These are phyloP conservation scores for Chenopodium album DNA, from an alignment of 148 eudicot species.

Conservation along the genomic window DNA sequence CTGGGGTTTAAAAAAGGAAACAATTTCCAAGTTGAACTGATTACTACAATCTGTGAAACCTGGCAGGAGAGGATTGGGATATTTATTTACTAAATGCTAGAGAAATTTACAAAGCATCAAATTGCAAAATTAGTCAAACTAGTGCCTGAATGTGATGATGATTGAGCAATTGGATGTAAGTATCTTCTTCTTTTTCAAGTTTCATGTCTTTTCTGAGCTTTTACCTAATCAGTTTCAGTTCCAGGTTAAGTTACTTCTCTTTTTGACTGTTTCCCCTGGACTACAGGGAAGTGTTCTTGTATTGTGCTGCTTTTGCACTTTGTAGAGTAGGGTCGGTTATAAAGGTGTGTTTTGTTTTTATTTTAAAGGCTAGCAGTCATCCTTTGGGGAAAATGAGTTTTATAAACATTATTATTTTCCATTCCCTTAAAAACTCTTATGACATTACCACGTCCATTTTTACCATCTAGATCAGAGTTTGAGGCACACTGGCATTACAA, in stretches of 20 bases:
- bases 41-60: background rate
- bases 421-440: too few relatives aligned
- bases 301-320: too few relatives aligned
- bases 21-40: background rate
- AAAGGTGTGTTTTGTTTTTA: too few relatives aligned
- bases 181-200: background rate
- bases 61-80: background rate
- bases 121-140: too few relatives aligned
- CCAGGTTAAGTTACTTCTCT: background rate
- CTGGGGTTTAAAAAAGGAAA: background rate
- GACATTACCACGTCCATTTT: too few relatives aligned
- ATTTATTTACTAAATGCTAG: background rate
- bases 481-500: background rate
- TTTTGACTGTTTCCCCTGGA: background rate
- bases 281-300: background rate
- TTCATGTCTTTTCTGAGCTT: background rate
- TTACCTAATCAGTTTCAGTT: background rate
- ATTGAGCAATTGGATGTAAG: too few relatives aligned
- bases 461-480: background rate
- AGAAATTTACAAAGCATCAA: background rate
- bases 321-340: too few relatives aligned
- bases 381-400: too few relatives aligned
- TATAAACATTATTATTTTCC: too few relatives aligned
- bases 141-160: too few relatives aligned
- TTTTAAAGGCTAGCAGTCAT: too few relatives aligned